Percentiles rank a stretch among this genome's conserved stretches.
phyloP scores from a whole-genome alignment of 805 yeast genomes.

The Candida chilensis region DNA sequence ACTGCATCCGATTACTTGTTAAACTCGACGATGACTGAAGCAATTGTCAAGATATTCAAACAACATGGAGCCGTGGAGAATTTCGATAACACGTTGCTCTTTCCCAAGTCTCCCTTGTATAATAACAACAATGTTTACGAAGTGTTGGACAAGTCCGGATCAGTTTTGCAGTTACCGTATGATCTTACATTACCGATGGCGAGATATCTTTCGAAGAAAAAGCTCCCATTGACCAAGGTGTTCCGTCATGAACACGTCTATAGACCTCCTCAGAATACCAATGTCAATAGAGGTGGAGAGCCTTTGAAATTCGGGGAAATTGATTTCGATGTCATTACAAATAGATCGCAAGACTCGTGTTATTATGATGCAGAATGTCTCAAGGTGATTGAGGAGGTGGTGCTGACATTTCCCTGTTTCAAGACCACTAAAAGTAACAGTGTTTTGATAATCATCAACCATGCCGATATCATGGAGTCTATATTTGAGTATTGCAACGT shows the following conservation, averaged over 20 bases:
- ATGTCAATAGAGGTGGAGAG: conserved; percentile 49
- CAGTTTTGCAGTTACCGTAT: conserved; percentile 81
- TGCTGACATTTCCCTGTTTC: conserved; percentile 59
- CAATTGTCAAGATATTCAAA: conserved; percentile 54
- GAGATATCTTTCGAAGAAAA: conserved; percentile 62
- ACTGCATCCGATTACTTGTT: conserved; percentile 41
- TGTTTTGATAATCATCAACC: conserved; percentile 62
- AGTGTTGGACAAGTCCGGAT: conserved; percentile 77
- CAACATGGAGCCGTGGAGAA: conserved; percentile 86
- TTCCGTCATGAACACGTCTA: conserved; percentile 77
- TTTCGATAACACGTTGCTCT: conserved; percentile 51
- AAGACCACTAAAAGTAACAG: conserved; percentile 30
- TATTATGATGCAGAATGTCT: conserved; percentile 84
- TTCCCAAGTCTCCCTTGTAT: conserved; percentile 75
- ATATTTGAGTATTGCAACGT: conserved; percentile 77
- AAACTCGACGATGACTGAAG: conserved; percentile 49
- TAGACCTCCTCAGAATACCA: conserved; percentile 44
- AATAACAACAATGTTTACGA: conserved; percentile 64
- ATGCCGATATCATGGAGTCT: conserved; percentile 68
- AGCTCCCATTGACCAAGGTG: conserved; percentile 43
- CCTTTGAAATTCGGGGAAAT: conserved; percentile 75
- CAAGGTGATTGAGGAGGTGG: conserved; percentile 70
- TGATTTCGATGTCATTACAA: conserved; percentile 73
- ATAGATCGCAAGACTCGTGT: conserved; percentile 28
- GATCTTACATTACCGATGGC: conserved; percentile 91